Conservation (phyloP, 306 rosid species). For the Lotus japonicus region DNA sequence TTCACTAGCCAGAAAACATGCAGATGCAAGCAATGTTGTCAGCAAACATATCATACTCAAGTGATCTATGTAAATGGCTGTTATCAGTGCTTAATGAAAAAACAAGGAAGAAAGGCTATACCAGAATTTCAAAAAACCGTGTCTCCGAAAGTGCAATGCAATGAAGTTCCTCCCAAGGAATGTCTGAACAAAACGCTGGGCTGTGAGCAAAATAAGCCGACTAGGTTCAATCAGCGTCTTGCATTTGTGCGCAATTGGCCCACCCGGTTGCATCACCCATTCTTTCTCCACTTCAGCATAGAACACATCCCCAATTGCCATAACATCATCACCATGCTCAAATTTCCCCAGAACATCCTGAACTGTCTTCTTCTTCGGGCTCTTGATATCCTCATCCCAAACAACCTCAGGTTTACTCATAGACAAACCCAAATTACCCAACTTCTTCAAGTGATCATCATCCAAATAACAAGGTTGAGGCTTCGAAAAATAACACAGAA, state of each 20-base stretch:
- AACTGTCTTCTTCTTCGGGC: slow-evolving; percentile 60
- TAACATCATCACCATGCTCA: slow-evolving; percentile 56
- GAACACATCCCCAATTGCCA: slow-evolving; percentile 92
- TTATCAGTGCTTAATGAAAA: not conserved
- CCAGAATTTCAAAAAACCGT: slow-evolving; percentile 94
- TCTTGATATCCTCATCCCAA: slow-evolving; percentile 69
- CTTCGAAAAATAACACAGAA: slow-evolving; percentile 64
- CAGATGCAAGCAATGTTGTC: not conserved
- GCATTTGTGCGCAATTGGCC: slow-evolving; percentile 88
- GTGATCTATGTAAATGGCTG: not conserved
- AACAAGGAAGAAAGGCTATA: too few species aligned
- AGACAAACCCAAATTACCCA: slow-evolving; percentile 59
- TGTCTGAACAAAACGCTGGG: slow-evolving; percentile 94
- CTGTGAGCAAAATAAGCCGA: slow-evolving; percentile 71
- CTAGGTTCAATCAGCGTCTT: slow-evolving; percentile 79
- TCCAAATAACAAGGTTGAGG: slow-evolving; percentile 79
- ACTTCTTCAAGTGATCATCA: slow-evolving; percentile 59
- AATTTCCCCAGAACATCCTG: slow-evolving; percentile 67
- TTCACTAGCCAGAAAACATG: too few species aligned
- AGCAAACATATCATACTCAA: too few species aligned
- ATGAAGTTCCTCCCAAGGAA: slow-evolving; percentile 78
- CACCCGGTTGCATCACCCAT: slow-evolving; percentile 93
- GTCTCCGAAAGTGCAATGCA: slow-evolving; percentile 88
- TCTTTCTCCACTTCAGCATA: slow-evolving; percentile 71
- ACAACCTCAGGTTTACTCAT: slow-evolving; percentile 52